These are phyloP conservation scores for Floccularia luteovirens DNA, from an alignment of 768 basidiomycete species.

Conservation along the genomic window DNA sequence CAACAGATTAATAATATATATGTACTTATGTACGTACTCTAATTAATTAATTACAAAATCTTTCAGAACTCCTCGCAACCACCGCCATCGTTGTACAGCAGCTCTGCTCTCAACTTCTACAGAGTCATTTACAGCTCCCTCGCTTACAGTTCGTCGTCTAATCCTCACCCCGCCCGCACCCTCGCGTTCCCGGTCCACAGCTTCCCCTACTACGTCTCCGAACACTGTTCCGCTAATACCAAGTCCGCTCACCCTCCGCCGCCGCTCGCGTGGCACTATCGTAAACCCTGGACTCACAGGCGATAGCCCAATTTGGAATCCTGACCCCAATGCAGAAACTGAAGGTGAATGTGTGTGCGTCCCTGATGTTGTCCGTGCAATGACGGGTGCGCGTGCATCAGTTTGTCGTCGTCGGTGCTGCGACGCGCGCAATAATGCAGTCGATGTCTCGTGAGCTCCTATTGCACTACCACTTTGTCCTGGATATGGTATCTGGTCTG, in stretches of 20 bases:
- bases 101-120: slow-evolving; percentile 9
- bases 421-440: no score
- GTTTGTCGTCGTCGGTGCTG: neutral
- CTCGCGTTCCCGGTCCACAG: slow-evolving; percentile 6
- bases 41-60: no score
- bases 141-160: slow-evolving; percentile 45
- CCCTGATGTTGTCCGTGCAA: slow-evolving; percentile 13
- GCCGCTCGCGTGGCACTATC: slow-evolving; percentile 43
- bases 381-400: slow-evolving; percentile 10
- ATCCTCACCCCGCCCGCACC: slow-evolving; percentile 12
- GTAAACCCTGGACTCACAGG: slow-evolving; percentile 74
- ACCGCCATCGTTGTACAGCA: slow-evolving; percentile 3
- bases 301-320: slow-evolving; percentile 71
- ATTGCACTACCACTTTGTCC: no score
- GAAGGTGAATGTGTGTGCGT: slow-evolving; percentile 22
- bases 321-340: slow-evolving; percentile 33
- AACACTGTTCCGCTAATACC: slow-evolving; percentile 25
- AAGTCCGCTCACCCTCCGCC: slow-evolving; percentile 33
- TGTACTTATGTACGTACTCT: no score
- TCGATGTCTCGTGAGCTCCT: no score
- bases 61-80: slow-evolving; percentile 5
- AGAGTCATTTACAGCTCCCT: slow-evolving; percentile 36
- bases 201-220: slow-evolving; percentile 21
- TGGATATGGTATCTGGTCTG: no score
- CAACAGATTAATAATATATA: no score